Conservation (phyloP, 805 yeast species). For the Starmerella tilneyi region DNA sequence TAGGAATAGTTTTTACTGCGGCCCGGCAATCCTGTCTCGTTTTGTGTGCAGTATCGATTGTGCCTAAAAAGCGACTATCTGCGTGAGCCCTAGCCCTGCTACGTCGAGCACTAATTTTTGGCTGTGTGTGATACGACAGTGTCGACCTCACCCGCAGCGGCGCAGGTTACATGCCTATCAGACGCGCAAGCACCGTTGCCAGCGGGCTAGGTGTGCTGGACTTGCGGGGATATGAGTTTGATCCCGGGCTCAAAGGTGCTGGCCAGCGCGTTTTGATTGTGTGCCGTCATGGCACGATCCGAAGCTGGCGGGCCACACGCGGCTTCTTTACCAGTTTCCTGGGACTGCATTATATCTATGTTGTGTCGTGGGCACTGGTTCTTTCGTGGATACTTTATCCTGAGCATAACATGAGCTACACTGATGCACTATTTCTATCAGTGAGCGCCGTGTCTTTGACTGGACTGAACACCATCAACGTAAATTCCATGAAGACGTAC, state of each 20-base stretch:
- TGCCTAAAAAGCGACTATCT: no score
- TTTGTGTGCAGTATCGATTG: not conserved
- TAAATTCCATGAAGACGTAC: constrained; percentile 53
- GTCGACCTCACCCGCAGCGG: not conserved
- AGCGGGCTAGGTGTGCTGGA: constrained; percentile 26
- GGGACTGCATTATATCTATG: constrained; percentile 43
- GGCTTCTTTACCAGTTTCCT: constrained; percentile 21
- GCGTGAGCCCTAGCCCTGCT: constrained; percentile 1
- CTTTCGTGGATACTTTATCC: constrained; percentile 75
- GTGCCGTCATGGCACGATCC: constrained; percentile 11
- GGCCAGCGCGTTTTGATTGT: constrained; percentile 8
- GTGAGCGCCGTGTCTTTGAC: constrained; percentile 81
- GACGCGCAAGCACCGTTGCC: constrained; percentile 7
- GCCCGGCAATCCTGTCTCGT: no score
- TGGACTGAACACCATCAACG: constrained; percentile 72
- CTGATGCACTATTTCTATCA: constrained; percentile 69
- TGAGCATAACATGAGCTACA: constrained; percentile 50
- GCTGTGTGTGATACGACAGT: not conserved
- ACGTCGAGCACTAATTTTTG: not conserved
- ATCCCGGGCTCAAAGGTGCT: constrained; percentile 13
- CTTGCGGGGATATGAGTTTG: constrained; percentile 23
- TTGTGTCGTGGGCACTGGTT: constrained; percentile 47
- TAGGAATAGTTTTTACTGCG: no score
- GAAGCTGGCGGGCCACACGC: not conserved
- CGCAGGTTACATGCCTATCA: constrained; percentile 9